Evolutionary conservation across 2,329 filamentous ascomycete genomes (phyloP), one percentile per base, ranked within the genome.

Genomic region (Xylariaceae sp.): DNA sequence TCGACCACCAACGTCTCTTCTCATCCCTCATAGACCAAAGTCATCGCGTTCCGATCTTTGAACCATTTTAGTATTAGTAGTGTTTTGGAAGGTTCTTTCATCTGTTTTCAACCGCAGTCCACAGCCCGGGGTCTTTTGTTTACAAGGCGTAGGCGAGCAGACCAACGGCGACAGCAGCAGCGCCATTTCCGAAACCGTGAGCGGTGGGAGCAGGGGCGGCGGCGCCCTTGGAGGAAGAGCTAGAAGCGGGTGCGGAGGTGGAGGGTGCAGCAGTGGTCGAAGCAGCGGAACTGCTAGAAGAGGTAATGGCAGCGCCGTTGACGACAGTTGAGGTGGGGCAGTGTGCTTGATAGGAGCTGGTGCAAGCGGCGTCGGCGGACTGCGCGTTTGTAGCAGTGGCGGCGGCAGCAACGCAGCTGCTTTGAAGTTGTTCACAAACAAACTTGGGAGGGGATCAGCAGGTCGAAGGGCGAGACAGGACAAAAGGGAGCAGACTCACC

Each of bases 81-180:
- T n/a, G n/a, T n/a, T n/a, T n/a, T n/a, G n/a, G n/a, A n/a, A n/a
- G n/a, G n/a, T n/a, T n/a, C n/a, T n/a, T n/a, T n/a, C n/a, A n/a
- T n/a, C n/a, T n/a, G n/a, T n/a, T n/a, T n/a, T n/a, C n/a, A n/a
- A n/a, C n/a, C n/a, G n/a, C n/a, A n/a, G n/a, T n/a, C n/a, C n/a
- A n/a, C n/a, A n/a, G n/a, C n/a, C n/a, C n/a, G n/a, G n/a, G n/a
- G n/a, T n/a, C 43, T 37, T 45, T 53, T 23, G 51, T 17, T 33
- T 71, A 79, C 58, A 79, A 60, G 53, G 78, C 61, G 55, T 74
- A 75, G 53, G 76, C 77, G 50, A 80, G 63, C 36, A 79, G 59
- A 44, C 75, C 77, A 36, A 76, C 61, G 47, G 75, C 77, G 33
- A 73, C 68, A 25, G 69, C 73, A 6, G 73, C 74, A 34, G 67